Base-by-base conservation (phyloP, 2,329 filamentous ascomycete genomes). In the Ophiostoma angusticollis region DNA sequence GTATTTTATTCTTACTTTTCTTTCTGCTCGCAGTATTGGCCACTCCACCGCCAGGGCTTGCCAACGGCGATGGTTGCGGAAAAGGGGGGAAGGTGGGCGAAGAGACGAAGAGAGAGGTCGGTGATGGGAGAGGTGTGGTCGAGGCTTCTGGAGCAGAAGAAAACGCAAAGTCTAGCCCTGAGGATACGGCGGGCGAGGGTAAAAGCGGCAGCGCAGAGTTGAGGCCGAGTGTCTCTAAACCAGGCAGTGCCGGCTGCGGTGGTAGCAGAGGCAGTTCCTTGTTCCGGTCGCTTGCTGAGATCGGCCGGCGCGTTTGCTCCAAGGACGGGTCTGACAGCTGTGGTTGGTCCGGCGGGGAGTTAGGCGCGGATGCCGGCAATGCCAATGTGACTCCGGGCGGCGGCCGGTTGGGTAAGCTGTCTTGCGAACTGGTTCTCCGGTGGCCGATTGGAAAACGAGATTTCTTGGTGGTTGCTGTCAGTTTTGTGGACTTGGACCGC, bases 231-330 rank as follows among this genome's bases (percentile, higher is more conserved):
- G 12, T 33, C 37, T 19, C 13, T 24, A 23, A 28, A n/a, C n/a
- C n/a, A n/a, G n/a, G n/a, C n/a, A n/a, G n/a, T n/a, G n/a, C n/a
- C 17, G 16, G 32, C 13, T 9, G 18, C 29, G 9, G 13, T 16
- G 39, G 28, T n/a, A 27, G 27, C 22, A 12, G 23, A n/a, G 39
- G 53, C 24, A 52, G 45, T 39, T 53, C 51, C 46, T 52, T 54
- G 47, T 51, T 50, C 31, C 49, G 47, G 41, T 50, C 45, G 41
- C 14, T n/a, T 8, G 29, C 22, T 4, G 46, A 42, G n/a, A 47
- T 40, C 37, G 45, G 37, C 45, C 47, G 13, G 25, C 9, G 13
- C n/a, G n/a, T n/a, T n/a, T n/a, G n/a, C n/a, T 29, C 18, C 6
- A 18, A 12, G 5, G 13, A 14, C n/a, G 9, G 31, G 3, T 9